These are phyloP conservation scores for Alternaria sp. DNA, from an alignment of 2,329 filamentous ascomycete species.

Conservation along the genomic window DNA sequence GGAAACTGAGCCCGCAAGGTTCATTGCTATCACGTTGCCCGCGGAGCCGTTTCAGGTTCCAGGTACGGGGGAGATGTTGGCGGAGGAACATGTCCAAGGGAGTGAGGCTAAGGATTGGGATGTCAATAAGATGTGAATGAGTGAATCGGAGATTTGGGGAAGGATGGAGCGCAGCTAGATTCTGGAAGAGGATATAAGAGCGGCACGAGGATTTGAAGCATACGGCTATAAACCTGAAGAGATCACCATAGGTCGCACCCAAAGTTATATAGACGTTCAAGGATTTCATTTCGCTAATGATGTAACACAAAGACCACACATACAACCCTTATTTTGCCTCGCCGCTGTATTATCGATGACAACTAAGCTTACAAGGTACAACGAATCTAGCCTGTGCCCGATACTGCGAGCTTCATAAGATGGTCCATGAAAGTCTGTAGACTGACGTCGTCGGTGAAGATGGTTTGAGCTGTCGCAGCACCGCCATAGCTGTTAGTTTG, in stretches of 20 bases:
- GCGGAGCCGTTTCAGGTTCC: conserved; percentile 30
- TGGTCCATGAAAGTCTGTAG: conserved; percentile 99
- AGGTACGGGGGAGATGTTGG: conserved; percentile 24
- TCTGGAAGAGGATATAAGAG: neutral
- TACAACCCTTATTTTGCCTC: neutral
- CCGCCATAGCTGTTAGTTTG: conserved; percentile 92
- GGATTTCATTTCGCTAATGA: conserved; percentile 13
- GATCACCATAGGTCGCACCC: neutral
- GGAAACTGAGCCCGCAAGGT: conserved; percentile 26
- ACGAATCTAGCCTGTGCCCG: conserved; percentile 37
- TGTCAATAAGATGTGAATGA: conserved; percentile 2
- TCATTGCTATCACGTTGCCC: conserved; percentile 28
- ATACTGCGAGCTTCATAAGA: conserved; percentile 79
- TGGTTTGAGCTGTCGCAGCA: conserved; percentile 89
- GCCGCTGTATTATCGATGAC: neutral
- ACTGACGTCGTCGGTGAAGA: conserved; percentile 98
- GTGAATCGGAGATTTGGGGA: neutral
- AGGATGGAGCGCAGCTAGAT: neutral
- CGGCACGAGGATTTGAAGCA: neutral
- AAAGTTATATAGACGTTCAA: neutral
- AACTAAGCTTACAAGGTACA: neutral
- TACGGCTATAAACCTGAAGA: neutral
- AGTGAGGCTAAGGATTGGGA: conserved; percentile 11
- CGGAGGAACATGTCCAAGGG: conserved; percentile 20
- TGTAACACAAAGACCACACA: conserved; percentile 1